Base-by-base conservation (phyloP, 2,329 filamentous ascomycete species). In the Neonectria sp. region DNA sequence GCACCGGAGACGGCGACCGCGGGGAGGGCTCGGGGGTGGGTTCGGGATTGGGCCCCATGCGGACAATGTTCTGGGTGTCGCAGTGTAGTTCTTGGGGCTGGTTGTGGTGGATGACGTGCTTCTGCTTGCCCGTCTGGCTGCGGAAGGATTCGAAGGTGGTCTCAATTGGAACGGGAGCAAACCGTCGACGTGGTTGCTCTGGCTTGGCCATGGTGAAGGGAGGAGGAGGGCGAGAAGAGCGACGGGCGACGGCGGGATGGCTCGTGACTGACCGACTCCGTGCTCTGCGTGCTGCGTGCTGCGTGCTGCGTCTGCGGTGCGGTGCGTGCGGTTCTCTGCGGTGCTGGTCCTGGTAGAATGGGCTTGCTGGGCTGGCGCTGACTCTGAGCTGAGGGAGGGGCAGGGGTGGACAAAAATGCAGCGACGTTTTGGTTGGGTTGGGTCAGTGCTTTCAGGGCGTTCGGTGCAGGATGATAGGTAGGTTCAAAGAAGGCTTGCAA, bases 111-210 rank as follows among this genome's bases (percentile, higher is more conserved):
- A 66, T 63, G 25, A 62, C 63, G 29, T 45, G 69, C 55, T 69
- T 74, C 68, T 73, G 62, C 48, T 75, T 71, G 58, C 69, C 60
- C 55, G 65, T 77, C 75, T 75, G 84, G 55, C 21, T 21, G 21
- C 89, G 83, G 77, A 84, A 87, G 53, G 88, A 87, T 71, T 90
- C 89, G 73, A 88, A 89, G 2, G 88, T 91, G 9, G 92, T 94
- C 79, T 95, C 93, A 70, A 95, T 89, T 17, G 92, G 91, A 61
- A 92, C 86, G 37, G 92, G 91, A 48, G 83, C 86, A 81, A 93
- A 93, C 73, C 89, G 89, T 76, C 88, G 84, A 70, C 85, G 84
- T 57, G 85, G 80, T 71, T 82, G 81, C 46, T 80, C 79, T 71
- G 80, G 68, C 64, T 77, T 79, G 61, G 80, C 76, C 83, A 85